Conservation (phyloP, 441 rosid genomes). For the Pelargonium myrrhifolium region DNA sequence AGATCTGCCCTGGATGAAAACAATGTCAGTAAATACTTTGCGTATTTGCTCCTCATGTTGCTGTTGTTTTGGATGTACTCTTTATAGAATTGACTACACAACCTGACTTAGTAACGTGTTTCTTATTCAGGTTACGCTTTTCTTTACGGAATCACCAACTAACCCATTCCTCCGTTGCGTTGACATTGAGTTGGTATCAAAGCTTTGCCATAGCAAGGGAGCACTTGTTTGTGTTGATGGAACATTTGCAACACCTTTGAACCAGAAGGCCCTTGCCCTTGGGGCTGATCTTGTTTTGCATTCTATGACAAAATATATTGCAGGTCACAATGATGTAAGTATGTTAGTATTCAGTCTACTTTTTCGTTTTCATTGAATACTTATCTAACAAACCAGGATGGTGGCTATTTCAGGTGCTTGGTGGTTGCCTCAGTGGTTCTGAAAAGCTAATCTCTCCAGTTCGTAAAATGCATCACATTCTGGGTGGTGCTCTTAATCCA, state of each 20-base stretch:
- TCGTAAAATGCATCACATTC: conserved; percentile 9
- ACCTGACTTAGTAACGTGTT: conserved; percentile 17
- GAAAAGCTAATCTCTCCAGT: conserved; percentile 2
- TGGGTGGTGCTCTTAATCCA: conserved; percentile 10
- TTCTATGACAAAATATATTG: conserved; percentile 89
- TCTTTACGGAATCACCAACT: conserved; percentile 92
- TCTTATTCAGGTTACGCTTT: conserved; percentile 69
- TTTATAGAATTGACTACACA: not conserved
- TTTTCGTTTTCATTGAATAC: not conserved
- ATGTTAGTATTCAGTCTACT: not conserved
- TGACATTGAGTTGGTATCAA: conserved; percentile 78
- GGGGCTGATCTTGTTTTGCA: conserved; percentile 96
- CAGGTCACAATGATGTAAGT: conserved; percentile 94
- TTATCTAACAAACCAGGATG: not conserved
- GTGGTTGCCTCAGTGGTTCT: conserved; percentile 2
- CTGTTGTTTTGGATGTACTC: not conserved
- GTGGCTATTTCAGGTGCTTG: conserved; percentile 4
- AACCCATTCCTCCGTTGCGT: conserved; percentile 95
- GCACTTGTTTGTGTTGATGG: conserved; percentile 94
- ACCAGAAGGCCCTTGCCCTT: conserved; percentile 86
- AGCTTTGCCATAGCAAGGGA: conserved; percentile 80
- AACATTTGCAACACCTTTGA: conserved; percentile 94
- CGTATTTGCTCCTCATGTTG: not conserved
- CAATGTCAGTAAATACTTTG: conserved; percentile 40
- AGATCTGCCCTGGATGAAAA: conserved; percentile 60